phyloP scores from a whole-genome alignment of 2,329 filamentous ascomycete species.

The Talaromyces sp. region DNA sequence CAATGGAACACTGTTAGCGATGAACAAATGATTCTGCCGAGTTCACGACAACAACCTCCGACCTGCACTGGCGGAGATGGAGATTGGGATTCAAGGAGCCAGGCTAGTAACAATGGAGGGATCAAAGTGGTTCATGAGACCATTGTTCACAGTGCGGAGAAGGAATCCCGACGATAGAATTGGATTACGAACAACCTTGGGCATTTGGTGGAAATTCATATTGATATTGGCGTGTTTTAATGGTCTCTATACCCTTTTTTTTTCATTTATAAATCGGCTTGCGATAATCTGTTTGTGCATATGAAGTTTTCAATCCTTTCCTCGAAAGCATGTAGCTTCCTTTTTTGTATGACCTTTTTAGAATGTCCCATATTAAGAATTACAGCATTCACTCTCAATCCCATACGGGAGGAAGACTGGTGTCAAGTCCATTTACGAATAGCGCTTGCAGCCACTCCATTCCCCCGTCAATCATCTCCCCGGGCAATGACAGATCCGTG shows the following conservation, averaged over 20 bases:
- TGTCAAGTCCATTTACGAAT: slow-evolving; percentile 4
- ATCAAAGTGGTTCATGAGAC: slow-evolving; percentile 38
- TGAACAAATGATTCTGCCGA: slow-evolving; percentile 31
- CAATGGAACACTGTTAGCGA: slow-evolving; percentile 35
- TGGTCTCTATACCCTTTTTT: too few species aligned
- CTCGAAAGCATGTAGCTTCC: too few species aligned
- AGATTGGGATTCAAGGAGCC: slow-evolving; percentile 25
- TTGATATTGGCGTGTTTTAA: too few species aligned
- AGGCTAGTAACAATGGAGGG: slow-evolving; percentile 21
- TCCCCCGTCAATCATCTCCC: slow-evolving; percentile 19
- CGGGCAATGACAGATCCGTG: slow-evolving; percentile 4
- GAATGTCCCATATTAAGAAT: too few species aligned
- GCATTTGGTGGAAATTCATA: not conserved
- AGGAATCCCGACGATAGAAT: slow-evolving; percentile 11
- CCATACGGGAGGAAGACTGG: not conserved
- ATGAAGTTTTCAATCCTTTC: too few species aligned
- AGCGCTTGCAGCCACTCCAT: slow-evolving; percentile 19
- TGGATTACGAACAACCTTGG: not conserved
- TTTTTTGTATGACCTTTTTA: too few species aligned
- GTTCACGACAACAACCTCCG: slow-evolving; percentile 26
- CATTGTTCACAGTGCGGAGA: slow-evolving; percentile 30
- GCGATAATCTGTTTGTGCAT: too few species aligned
- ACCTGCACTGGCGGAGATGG: slow-evolving; percentile 26
- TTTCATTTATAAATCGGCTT: too few species aligned
- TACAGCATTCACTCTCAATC: not conserved